A percentile compares a stretch with the other conserved stretches of the same genome.
phyloP scores from a whole-genome alignment of 2,329 filamentous ascomycete genomes.

The Coniochaeta sp. region DNA sequence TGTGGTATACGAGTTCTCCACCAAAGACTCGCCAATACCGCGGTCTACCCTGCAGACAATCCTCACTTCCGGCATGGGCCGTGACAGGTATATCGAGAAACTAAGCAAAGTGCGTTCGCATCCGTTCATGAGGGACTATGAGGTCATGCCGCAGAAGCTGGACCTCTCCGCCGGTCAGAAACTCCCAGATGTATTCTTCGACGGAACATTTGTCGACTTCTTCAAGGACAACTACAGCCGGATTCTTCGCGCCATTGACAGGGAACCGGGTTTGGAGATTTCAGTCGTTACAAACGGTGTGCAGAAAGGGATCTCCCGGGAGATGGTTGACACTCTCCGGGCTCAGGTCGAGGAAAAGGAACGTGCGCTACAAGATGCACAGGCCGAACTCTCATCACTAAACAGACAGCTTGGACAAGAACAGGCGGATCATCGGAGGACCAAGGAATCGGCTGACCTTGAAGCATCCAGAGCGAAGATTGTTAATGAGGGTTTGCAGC shows the following conservation, averaged over 20 bases:
- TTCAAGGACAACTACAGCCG: conserved; percentile 94
- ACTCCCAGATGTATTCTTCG: conserved; percentile 78
- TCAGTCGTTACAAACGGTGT: conserved; percentile 71
- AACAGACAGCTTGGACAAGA: conserved; percentile 60
- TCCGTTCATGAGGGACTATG: conserved; percentile 78
- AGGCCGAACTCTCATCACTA: conserved; percentile 37
- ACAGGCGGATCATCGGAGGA: conserved; percentile 61
- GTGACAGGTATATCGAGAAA: conserved; percentile 80
- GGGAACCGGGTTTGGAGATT: conserved; percentile 82
- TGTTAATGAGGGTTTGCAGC: conserved; percentile 64
- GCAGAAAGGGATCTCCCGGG: conserved; percentile 86
- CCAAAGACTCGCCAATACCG: conserved; percentile 88
- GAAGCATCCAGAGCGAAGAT: conserved; percentile 51
- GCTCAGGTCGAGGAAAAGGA: conserved; percentile 69
- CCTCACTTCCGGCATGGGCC: conserved; percentile 67
- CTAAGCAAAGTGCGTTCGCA: conserved; percentile 71
- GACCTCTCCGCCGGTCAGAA: conserved; percentile 39
- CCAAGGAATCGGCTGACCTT: conserved; percentile 48
- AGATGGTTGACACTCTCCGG: conserved; percentile 80
- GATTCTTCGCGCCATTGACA: conserved; percentile 75
- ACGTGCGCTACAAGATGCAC: conserved; percentile 36
- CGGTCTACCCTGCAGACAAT: conserved; percentile 74
- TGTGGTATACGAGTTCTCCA: conserved; percentile 92
- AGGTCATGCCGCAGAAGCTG: conserved; percentile 69
- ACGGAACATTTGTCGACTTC: conserved; percentile 82